Conservation (phyloP, 805 yeast species). For the Metschnikowia corniflorae region DNA sequence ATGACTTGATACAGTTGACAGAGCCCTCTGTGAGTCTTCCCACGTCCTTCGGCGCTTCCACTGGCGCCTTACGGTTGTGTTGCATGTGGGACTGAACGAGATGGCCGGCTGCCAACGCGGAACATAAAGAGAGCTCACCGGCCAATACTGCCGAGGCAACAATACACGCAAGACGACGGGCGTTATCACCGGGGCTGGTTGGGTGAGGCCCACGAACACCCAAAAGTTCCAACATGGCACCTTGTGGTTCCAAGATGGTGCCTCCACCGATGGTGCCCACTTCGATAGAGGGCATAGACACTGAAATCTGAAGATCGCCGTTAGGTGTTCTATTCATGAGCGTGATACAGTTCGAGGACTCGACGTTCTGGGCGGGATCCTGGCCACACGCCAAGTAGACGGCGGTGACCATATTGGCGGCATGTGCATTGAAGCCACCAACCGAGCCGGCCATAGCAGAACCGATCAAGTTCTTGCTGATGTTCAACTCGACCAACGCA, state of each 20-base stretch:
- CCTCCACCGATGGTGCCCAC: constrained; percentile 99
- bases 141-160: constrained; percentile 95
- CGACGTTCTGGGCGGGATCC: constrained; percentile 99
- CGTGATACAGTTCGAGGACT: constrained; percentile 95
- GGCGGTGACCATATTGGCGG: constrained; percentile 94
- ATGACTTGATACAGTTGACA: constrained; percentile 66
- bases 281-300: constrained; percentile 99
- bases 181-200: constrained; percentile 88
- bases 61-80: constrained; percentile 68
- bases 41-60: constrained; percentile 20
- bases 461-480: constrained; percentile 87
- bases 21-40: constrained; percentile 65
- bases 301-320: constrained; percentile 80
- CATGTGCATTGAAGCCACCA: constrained; percentile 98
- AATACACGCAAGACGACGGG: constrained; percentile 86
- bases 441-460: constrained; percentile 98
- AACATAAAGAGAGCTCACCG: constrained; percentile 89
- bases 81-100: constrained; percentile 96
- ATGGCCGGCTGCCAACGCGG: constrained; percentile 98
- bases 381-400: constrained; percentile 94
- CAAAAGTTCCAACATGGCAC: constrained; percentile 88
- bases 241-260: constrained; percentile 94
- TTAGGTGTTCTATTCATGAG: constrained; percentile 71
- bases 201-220: constrained; percentile 97
- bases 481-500: constrained; percentile 85